A percentile compares a stretch with the other conserved stretches of the same genome.
phyloP scores from a whole-genome alignment of 805 yeast genomes.

The Kuraishia borneana region DNA sequence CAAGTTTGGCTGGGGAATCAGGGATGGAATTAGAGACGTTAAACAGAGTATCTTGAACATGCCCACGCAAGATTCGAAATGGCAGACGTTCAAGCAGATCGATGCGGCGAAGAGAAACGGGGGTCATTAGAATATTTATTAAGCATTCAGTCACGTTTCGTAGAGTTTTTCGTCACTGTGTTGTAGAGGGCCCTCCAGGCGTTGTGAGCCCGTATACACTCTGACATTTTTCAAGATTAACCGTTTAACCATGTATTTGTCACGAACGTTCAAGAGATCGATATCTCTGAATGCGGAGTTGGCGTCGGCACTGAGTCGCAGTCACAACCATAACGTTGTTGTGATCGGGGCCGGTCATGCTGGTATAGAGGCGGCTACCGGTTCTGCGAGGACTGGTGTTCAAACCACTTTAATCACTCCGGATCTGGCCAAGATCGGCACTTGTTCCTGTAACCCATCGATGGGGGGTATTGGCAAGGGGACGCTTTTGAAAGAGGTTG shows the following conservation, averaged over 20 bases:
- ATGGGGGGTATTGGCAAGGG: constrained; percentile 99
- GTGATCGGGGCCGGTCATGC: constrained; percentile 99
- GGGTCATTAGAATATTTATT: no score
- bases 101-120: constrained; percentile 16
- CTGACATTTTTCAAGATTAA: no score
- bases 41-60: constrained; percentile 19
- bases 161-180: no score
- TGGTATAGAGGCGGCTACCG: constrained; percentile 96
- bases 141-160: no score
- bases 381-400: constrained; percentile 78
- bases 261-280: constrained; percentile 3
- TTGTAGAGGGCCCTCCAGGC: no score
- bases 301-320: constrained; percentile 14
- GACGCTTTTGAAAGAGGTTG: constrained; percentile 82
- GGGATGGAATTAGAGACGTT: constrained; percentile 13
- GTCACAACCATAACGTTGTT: constrained; percentile 48
- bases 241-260: no score
- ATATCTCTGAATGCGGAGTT: constrained; percentile 25
- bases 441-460: constrained; percentile 94
- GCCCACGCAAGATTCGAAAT: constrained; percentile 18
- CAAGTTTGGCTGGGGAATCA: constrained; percentile 18
- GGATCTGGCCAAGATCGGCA: constrained; percentile 62
- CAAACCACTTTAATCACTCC: constrained; percentile 71
- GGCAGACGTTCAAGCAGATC: constrained; percentile 18
- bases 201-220: no score